Base-by-base conservation (phyloP, 495 filamentous ascomycete species). In the Massariosphaeria phaeospora region DNA sequence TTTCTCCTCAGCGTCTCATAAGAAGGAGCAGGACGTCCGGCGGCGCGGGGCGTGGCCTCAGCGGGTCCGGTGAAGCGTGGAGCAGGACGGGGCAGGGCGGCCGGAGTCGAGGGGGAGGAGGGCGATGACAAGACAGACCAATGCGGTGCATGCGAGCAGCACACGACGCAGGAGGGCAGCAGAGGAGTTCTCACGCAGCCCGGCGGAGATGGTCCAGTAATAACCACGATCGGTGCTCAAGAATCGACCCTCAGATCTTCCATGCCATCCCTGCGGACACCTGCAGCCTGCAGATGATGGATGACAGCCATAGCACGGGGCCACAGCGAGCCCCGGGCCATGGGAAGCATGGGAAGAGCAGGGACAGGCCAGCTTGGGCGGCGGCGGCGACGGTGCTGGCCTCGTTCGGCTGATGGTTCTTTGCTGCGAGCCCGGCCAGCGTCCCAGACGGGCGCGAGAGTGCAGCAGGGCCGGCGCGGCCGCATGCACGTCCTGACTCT, bases 371-470 rank as follows among this genome's bases (percentile, higher is more conserved):
- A 58, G 35, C 42, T 39, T 54, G 54, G 50, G 55, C 49, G 21
- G 44, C 55, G 54, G 48, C 54, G 61, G 50, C 25, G 47, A 45
- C 33, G n/a, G 56, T 59, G 61, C 49, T 55, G 48, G 55, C 57
- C 41, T 35, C 52, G 61, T 64, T 64, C 61, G 61, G 61, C 61
- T 64, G 56, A 64, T 64, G n/a, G 56, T 64, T 64, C 61, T 57
- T 64, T 53, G 57, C 18, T 30, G 33, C n/a, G 18, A 45, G 39
- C 45, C 42, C 17, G 45, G 26, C 25, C 25, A 26, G 36, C 18
- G 54, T 57, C 45, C 54, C 54, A 57, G 54, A 43, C 38, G 40
- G 48, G 31, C 49, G 38, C 24, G 27, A 36, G 30, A n/a, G n/a
- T n/a, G n/a, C n/a, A n/a, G n/a, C n/a, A n/a, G n/a, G 31, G 47